Evolutionary conservation across 1,139 yeast species (phyloP), one percentile per base, ranked within the genome.

Genomic region (Blastobotrys malaysiensis): DNA sequence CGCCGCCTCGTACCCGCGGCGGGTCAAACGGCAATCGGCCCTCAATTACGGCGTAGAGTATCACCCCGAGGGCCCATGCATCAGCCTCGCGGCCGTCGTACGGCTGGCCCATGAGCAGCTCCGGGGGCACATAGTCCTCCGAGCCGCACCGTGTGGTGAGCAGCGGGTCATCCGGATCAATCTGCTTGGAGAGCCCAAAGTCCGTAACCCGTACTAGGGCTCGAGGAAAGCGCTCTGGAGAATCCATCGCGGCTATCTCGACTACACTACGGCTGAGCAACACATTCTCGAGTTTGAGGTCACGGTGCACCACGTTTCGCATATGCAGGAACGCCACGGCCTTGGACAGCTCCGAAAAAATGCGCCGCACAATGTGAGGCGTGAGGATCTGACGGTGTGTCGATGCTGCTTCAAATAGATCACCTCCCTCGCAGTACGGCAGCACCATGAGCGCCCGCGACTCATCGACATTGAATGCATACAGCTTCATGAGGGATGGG

Each of bases 121-220:
- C 99, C 0, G 98, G 99, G 0, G 97, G 84, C 1, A 93, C 96
- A 63, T 93, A 93, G 68, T 93, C 98, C 60, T 89, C 97, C 0
- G 96, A 87, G 0, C 99, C 99, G 70, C 99, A 93, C 56, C 98
- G 73, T 0, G 98, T 91, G 1, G 86, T 77, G 26, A 95, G 76
- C 55, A 85, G 63, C 45, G 90, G 88, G 58, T 79, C 75, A 0
- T 73, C 75, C 1, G 80, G 78, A 49, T 79, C 80, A 19, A 91
- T 77, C 53, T 76, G 74, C 62, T 89, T 84, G 13, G 96, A 86
- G 24, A 93, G 77, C 0, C 99, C 99, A 70, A 93, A 84, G 73
- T 93, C 99, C 0, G 96, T 85, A 46, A 93, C 69, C 43, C 87
- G 84, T 1, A 83, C 78, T 2, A 88, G 58, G 2, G 84, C 74